phyloP scores from a whole-genome alignment of 148 eudicot genomes.

The Fagopyrum tataricum region DNA sequence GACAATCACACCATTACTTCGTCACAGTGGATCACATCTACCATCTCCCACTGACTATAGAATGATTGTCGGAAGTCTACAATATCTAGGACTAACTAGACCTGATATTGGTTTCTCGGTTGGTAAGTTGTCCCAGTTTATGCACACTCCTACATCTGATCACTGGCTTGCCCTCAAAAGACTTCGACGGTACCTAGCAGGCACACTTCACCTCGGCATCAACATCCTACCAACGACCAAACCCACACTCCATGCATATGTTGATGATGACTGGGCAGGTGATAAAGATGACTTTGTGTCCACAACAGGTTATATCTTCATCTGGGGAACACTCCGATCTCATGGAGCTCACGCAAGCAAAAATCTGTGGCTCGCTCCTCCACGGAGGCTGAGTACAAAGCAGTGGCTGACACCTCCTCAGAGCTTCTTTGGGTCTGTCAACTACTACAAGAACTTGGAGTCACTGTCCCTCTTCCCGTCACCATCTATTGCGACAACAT shows the following conservation, averaged over 20 bases:
- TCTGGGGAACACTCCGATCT: neutral
- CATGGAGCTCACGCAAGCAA: neutral
- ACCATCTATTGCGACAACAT: too few species aligned
- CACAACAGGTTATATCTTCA: neutral
- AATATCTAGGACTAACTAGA: neutral
- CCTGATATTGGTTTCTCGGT: neutral
- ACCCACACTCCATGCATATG: neutral
- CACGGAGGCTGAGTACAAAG: too few species aligned
- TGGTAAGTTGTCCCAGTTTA: neutral
- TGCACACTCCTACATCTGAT: neutral
- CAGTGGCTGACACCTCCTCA: too few species aligned
- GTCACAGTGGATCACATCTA: too few species aligned
- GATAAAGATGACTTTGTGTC: neutral
- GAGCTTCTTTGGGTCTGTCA: too few species aligned
- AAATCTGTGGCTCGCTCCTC: too few species aligned
- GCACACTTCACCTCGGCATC: neutral
- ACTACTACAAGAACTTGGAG: too few species aligned
- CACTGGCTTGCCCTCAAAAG: neutral
- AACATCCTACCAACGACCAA: neutral
- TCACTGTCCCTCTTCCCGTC: too few species aligned
- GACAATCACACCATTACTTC: too few species aligned
- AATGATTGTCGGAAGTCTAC: neutral
- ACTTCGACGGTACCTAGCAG: neutral
- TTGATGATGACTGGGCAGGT: neutral
- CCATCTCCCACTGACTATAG: too few species aligned